Conservation (phyloP, 345 rosid species). For the Pelargonium nanum region DNA sequence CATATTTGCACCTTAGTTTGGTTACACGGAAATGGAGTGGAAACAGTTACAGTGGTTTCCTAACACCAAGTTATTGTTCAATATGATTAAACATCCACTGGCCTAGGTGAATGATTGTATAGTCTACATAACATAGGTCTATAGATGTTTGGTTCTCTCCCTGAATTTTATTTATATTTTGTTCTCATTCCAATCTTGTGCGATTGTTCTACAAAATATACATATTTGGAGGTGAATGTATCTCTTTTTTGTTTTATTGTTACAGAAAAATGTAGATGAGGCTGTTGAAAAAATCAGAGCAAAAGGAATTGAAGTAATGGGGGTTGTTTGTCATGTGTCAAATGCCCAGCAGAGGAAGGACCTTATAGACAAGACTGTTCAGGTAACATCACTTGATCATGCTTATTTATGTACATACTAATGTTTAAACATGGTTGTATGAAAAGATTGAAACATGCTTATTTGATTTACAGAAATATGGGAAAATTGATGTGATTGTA, state of each 20-base stretch:
- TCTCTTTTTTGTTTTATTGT: conserved; percentile 2
- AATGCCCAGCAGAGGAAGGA: conserved; percentile 61
- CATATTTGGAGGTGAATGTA: not conserved
- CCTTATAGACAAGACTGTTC: conserved; percentile 52
- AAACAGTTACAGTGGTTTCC: too few species aligned
- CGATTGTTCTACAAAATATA: too few species aligned
- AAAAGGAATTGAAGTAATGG: conserved; percentile 57
- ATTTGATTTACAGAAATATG: conserved; percentile 49
- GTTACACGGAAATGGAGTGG: too few species aligned
- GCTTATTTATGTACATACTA: not conserved
- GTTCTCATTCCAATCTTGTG: too few species aligned
- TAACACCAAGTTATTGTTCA: too few species aligned
- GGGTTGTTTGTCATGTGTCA: conserved; percentile 84
- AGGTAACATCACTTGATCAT: conserved; percentile 53
- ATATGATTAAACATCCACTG: too few species aligned
- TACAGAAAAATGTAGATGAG: conserved; percentile 72
- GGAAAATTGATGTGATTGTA: conserved; percentile 64
- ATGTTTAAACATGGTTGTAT: not conserved
- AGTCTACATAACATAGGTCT: too few species aligned
- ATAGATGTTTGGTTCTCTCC: too few species aligned
- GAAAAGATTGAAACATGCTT: not conserved
- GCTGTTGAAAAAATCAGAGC: conserved; percentile 63
- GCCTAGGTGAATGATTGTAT: too few species aligned
- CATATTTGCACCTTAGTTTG: too few species aligned
- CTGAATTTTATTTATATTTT: too few species aligned